These are phyloP conservation scores for Suillus ampliporus DNA, from an alignment of 768 basidiomycete species.

Conservation along the genomic window DNA sequence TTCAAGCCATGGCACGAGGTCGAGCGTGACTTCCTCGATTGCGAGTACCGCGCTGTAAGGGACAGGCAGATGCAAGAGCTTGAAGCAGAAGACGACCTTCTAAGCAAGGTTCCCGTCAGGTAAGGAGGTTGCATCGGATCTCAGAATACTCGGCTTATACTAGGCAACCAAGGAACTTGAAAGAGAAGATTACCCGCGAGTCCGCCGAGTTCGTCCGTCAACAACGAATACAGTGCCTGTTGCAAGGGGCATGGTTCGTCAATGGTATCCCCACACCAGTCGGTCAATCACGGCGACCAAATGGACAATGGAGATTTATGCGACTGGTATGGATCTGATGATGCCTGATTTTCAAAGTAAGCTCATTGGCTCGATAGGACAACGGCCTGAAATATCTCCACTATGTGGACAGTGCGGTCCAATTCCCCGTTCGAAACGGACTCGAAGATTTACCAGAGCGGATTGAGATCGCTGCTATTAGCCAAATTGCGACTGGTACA, in stretches of 20 bases:
- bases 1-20: conserved; percentile 83
- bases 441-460: conserved; percentile 88
- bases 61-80: conserved; percentile 91
- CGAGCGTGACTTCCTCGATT: conserved; percentile 78
- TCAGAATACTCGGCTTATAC: conserved; percentile 11
- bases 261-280: conserved; percentile 65
- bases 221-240: conserved; percentile 86
- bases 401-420: conserved; percentile 81
- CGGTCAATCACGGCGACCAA: conserved; percentile 55
- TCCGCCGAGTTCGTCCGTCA: conserved; percentile 89
- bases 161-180: conserved; percentile 65
- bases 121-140: conserved; percentile 39
- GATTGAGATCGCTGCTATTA: conserved; percentile 81
- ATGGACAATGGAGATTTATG: conserved; percentile 84
- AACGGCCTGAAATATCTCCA: conserved; percentile 81
- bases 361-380: conserved; percentile 54
- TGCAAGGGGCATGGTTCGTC: conserved; percentile 93
- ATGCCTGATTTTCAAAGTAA: conserved; percentile 2
- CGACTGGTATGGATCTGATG: conserved; percentile 61
- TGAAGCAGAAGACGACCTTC: conserved; percentile 85
- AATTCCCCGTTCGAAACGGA: conserved; percentile 79
- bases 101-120: conserved; percentile 88
- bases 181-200: conserved; percentile 86
- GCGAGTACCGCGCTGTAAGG: conserved; percentile 84
- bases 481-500: conserved; percentile 78